These are phyloP conservation scores for Yarrowia deformans DNA, from an alignment of 805 yeast species.

Conservation along the genomic window DNA sequence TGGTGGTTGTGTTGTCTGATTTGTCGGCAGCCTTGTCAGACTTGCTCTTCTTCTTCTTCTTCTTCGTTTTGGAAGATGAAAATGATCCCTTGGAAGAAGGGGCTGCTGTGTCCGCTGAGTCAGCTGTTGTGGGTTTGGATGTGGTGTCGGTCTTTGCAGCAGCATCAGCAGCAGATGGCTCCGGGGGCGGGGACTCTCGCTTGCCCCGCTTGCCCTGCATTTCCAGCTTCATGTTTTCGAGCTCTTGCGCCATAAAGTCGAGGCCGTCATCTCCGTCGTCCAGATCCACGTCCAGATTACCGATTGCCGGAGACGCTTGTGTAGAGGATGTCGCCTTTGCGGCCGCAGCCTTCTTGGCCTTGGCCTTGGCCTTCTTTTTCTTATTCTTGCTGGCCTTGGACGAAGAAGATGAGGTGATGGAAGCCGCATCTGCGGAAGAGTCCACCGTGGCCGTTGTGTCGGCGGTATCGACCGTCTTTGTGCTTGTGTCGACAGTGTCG, in stretches of 20 bases:
- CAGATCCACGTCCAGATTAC: not conserved
- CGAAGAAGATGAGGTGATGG: not conserved
- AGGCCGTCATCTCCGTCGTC: constrained; percentile 17
- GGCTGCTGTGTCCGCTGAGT: not conserved
- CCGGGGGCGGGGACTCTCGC: constrained; percentile 12
- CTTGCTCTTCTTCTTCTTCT: constrained; percentile 11
- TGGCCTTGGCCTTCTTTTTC: constrained; percentile 17
- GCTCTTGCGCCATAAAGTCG: constrained; percentile 38
- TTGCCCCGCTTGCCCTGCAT: constrained; percentile 26
- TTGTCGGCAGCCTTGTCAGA: not conserved
- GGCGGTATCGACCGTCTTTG: constrained; percentile 1
- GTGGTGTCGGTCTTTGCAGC: not conserved
- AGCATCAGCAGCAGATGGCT: not conserved
- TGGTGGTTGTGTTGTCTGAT: not conserved
- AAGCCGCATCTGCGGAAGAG: not conserved
- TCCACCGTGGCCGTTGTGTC: constrained; percentile 1
- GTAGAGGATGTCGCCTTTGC: not conserved
- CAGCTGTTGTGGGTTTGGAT: not conserved
- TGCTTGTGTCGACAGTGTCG: constrained; percentile 8
- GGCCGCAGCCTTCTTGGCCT: not conserved
- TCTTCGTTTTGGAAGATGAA: not conserved
- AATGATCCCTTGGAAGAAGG: not conserved
- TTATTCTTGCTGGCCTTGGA: constrained; percentile 10
- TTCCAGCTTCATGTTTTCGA: constrained; percentile 34
- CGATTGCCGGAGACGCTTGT: not conserved